These are phyloP conservation scores for Plasmodium gaboni DNA, from an alignment of 169 alveolate genomes.

Conservation along the genomic window DNA sequence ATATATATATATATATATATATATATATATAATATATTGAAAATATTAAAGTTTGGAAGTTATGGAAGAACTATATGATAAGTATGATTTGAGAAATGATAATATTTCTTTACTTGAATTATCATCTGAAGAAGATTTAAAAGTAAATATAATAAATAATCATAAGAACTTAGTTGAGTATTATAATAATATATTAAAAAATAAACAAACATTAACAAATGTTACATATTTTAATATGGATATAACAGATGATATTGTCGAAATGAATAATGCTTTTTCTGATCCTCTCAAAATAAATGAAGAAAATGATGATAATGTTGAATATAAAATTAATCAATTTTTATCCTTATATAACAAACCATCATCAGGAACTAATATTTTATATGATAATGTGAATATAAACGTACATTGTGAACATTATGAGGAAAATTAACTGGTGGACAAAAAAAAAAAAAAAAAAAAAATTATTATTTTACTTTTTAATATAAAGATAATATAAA, in stretches of 20 bases:
- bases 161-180: conserved; percentile 12
- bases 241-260: conserved; percentile 53
- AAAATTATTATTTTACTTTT: not conserved
- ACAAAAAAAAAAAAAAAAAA: not conserved
- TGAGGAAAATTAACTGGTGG: not conserved
- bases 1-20: too few relatives aligned
- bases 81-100: not conserved
- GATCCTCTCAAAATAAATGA: conserved; percentile 24
- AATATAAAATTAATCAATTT: conserved; percentile 31
- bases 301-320: conserved; percentile 20
- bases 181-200: conserved; percentile 22
- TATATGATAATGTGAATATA: conserved; percentile 39
- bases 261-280: conserved; percentile 40
- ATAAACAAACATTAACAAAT: conserved; percentile 14
- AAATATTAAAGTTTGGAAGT: not conserved
- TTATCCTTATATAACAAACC: conserved; percentile 13
- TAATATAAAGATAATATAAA: too few relatives aligned
- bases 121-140: conserved; percentile 43
- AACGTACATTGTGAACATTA: conserved; percentile 1
- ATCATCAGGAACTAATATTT: conserved; percentile 17
- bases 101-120: conserved; percentile 39
- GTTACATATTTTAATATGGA: conserved; percentile 70
- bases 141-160: conserved; percentile 42
- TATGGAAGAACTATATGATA: not conserved
- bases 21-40: too few relatives aligned